Evolutionary conservation across 1,284 basidiomycete genomes (phyloP).

Genomic region (Microbotryum scabiosae): DNA sequence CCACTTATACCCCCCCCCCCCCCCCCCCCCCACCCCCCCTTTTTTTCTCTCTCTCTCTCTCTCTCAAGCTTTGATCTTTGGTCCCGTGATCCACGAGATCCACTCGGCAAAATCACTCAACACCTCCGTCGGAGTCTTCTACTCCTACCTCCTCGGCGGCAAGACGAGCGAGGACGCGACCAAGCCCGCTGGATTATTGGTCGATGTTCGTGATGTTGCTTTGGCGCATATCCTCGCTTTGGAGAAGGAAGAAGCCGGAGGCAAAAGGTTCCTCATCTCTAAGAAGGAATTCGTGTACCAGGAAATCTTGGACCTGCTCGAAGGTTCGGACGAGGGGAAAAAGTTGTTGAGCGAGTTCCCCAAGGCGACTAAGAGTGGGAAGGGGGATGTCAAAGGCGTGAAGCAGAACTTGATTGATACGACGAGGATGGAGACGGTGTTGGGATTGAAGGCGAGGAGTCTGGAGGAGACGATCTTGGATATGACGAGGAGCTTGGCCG

Average conservation of each 20-base stretch:
- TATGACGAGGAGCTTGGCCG: conserved; percentile 22
- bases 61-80: conserved; percentile 13
- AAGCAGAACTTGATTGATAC: conserved; percentile 27
- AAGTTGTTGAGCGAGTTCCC: conserved; percentile 21
- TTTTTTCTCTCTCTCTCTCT: too few species aligned
- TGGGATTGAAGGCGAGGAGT: conserved; percentile 21
- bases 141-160: conserved; percentile 24
- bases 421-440: conserved; percentile 12
- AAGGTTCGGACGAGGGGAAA: neutral
- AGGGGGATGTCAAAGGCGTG: conserved; percentile 7
- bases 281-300: conserved; percentile 18
- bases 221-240: conserved; percentile 39
- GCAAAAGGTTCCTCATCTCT: conserved; percentile 39
- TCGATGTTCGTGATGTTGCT: conserved; percentile 43
- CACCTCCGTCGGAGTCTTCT: conserved; percentile 24
- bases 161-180: conserved; percentile 20
- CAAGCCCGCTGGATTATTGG: conserved; percentile 33
- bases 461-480: conserved; percentile 24
- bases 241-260: conserved; percentile 34
- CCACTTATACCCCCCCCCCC: too few species aligned
- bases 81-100: conserved; percentile 32
- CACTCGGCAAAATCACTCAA: conserved; percentile 29
- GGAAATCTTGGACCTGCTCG: conserved; percentile 23
- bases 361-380: conserved; percentile 11
- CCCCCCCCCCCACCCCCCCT: too few species aligned